Evolutionary conservation across 305 asterid species (phyloP), one percentile per base, ranked within the genome.

Genomic region (Fraxinus sp.): DNA sequence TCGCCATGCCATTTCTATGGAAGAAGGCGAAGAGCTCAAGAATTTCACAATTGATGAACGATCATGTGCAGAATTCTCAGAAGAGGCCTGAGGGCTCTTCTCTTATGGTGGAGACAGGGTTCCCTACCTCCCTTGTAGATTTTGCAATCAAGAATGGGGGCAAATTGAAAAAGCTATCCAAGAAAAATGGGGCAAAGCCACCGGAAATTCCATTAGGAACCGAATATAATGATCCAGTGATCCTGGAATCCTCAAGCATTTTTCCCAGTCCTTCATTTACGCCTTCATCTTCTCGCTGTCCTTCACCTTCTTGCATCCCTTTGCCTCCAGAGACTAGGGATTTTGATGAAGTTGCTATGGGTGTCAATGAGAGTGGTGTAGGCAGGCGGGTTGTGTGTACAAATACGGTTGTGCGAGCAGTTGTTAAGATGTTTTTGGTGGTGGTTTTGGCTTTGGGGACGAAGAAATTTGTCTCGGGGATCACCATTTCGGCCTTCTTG

Each of bases 51-150:
- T 81, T 95, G 81, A 85, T 94, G 83, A 91, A 89, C 71, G 94
- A 95, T 83, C 97, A 90, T 80, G 78, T 95, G 57, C 89, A 85
- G 75, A 83, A 83, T 9, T 89, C 93, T 0, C 92, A 89, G 81
- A 89, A 85, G 73, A 89, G 90, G 73, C 90, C 93, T 16, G 93
- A 86, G 39, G 93, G 89, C 0, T 91, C 95, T n/a, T 90, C 93
- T 3, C 94, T 91, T 22, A 89, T 89, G 18, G 97, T 95, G 55
- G 95, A 90, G 68, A 92, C 97, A 8, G 95, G 97, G 0, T 95
- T 93, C 74, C 94, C 98, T 0, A 89, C 98, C 11, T 93, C 97
- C 44, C 85, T 94, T 49, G 87, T 94, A 16, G 98, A 94, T 88
- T 89, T 92, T 5, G 88, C 91, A 88, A 91, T 93, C 74, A 94